Percentiles rank a stretch among this genome's conserved stretches.
Conservation (phyloP, 257 asterid genomes). For the Forsythia suspensa region DNA sequence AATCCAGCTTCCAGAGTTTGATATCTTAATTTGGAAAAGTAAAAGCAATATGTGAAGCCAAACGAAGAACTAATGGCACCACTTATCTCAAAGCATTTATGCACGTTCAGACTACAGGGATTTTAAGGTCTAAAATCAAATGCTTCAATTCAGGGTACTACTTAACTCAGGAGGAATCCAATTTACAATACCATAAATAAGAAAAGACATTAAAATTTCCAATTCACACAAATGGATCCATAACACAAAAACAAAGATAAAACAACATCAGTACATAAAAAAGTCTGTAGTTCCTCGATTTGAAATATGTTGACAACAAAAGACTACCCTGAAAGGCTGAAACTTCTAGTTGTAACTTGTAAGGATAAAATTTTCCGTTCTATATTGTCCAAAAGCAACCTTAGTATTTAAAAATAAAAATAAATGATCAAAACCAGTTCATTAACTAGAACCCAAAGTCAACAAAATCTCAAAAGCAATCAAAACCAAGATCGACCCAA, state of each 20-base stretch:
- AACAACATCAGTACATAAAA: neutral
- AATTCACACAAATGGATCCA: neutral
- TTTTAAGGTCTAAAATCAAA: neutral
- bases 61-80: neutral
- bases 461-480: conserved; percentile 17
- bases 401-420: neutral
- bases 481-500: conserved; percentile 41
- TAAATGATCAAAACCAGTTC: neutral
- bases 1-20: neutral
- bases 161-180: neutral
- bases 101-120: neutral
- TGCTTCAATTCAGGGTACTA: neutral
- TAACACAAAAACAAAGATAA: neutral
- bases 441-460: conserved; percentile 14
- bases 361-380: neutral
- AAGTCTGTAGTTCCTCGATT: neutral
- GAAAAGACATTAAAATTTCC: neutral
- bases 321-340: neutral
- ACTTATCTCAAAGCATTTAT: neutral
- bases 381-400: conserved; percentile 10
- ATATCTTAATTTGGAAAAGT: conserved; percentile 2
- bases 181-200: neutral
- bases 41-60: neutral
- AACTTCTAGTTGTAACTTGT: too few relatives aligned
- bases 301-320: neutral